Percentiles rank a stretch among this genome's conserved stretches.
phyloP scores from a whole-genome alignment of 1,139 yeast species.

The Geotrichum aggregatum region DNA sequence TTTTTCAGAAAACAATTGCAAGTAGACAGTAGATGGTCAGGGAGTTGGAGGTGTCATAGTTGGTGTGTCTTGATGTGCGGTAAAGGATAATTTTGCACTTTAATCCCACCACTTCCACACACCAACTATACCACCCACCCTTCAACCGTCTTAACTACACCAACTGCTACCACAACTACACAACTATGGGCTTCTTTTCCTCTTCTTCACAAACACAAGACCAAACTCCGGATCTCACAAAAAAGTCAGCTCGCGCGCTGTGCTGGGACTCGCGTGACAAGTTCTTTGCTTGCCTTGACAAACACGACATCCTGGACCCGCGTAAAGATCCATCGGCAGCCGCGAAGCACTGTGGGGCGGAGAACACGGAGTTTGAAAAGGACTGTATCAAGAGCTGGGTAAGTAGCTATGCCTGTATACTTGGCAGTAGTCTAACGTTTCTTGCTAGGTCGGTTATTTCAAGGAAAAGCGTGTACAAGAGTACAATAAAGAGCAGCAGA shows the following conservation, averaged over 20 bases:
- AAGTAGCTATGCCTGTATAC: constrained; percentile 14
- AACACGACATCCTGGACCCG: constrained; percentile 47
- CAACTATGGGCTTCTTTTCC: constrained; percentile 42
- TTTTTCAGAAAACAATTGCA: no score
- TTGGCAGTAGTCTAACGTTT: not conserved
- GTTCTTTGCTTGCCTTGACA: constrained; percentile 57
- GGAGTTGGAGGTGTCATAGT: not conserved
- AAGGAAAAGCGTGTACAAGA: constrained; percentile 63
- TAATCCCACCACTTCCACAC: not conserved
- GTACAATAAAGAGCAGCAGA: constrained; percentile 48
- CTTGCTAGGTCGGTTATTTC: constrained; percentile 51
- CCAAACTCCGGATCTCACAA: constrained; percentile 45
- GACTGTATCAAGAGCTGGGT: constrained; percentile 68
- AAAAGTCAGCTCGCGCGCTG: constrained; percentile 48
- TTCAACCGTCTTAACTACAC: not conserved
- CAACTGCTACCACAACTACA: not conserved
- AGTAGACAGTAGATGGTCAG: not conserved
- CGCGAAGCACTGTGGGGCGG: constrained; percentile 43
- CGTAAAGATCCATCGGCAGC: constrained; percentile 29
- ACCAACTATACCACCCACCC: no score
- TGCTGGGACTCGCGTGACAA: constrained; percentile 69
- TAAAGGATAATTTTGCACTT: no score
- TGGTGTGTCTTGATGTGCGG: no score
- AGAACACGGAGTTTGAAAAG: constrained; percentile 47
- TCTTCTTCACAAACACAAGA: constrained; percentile 30